phyloP scores from a whole-genome alignment of 2,329 filamentous ascomycete species.

The Talaromyces sp. region DNA sequence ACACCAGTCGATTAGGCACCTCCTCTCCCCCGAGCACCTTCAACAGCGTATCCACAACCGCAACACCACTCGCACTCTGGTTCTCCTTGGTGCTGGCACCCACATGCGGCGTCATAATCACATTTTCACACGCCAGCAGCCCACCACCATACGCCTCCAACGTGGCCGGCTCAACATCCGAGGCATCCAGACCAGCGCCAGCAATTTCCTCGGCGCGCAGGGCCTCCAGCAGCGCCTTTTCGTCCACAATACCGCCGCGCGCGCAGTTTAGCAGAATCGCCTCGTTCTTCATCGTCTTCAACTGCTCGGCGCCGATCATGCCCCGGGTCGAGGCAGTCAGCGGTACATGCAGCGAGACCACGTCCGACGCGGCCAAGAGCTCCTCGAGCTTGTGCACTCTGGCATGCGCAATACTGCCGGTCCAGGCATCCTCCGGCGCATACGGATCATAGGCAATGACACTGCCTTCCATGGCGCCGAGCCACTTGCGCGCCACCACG shows the following conservation, averaged over 20 bases:
- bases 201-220: slow-evolving; percentile 25
- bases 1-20: neutral
- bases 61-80: slow-evolving; percentile 16
- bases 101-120: slow-evolving; percentile 39
- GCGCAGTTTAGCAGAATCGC: slow-evolving; percentile 34
- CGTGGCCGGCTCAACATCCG: slow-evolving; percentile 31
- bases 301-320: slow-evolving; percentile 24
- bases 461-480: slow-evolving; percentile 22
- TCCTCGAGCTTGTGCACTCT: slow-evolving; percentile 19
- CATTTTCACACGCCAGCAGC: slow-evolving; percentile 22
- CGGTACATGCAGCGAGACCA: slow-evolving; percentile 31
- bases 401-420: neutral
- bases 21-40: slow-evolving; percentile 18
- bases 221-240: slow-evolving; percentile 24
- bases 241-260: slow-evolving; percentile 32
- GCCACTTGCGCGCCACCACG: slow-evolving; percentile 30
- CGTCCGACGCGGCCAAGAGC: slow-evolving; percentile 26
- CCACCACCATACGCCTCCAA: slow-evolving; percentile 23
- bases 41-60: slow-evolving; percentile 22
- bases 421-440: slow-evolving; percentile 23
- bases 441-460: slow-evolving; percentile 31
- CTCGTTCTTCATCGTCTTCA: slow-evolving; percentile 28
- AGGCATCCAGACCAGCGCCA: slow-evolving; percentile 33
- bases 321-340: slow-evolving; percentile 22
- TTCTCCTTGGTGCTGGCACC: slow-evolving; percentile 38